These are phyloP conservation scores for Noccaea caerulescens DNA, from an alignment of 345 rosid genomes.

Conservation along the genomic window DNA sequence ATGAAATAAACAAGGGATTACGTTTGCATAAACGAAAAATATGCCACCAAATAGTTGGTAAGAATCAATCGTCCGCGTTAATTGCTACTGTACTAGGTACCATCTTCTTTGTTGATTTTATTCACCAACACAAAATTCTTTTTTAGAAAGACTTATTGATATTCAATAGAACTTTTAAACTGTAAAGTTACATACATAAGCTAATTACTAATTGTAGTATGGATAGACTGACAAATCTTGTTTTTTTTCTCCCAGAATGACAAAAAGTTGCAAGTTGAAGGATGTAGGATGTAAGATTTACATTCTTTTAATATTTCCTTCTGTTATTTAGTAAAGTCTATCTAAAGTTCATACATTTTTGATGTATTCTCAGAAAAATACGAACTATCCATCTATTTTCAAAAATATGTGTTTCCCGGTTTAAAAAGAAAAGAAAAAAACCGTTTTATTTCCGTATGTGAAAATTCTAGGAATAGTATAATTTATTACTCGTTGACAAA, in stretches of 20 bases:
- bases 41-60: not conserved
- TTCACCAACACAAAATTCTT: not conserved
- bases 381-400: not conserved
- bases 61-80: not conserved
- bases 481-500: conserved; percentile 10
- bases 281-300: not conserved
- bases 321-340: not conserved
- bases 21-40: conserved; percentile 6
- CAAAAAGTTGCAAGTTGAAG: conserved; percentile 5
- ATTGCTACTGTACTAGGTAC: not conserved
- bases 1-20: not conserved
- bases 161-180: too few species aligned
- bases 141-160: too few species aligned
- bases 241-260: not conserved
- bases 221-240: not conserved
- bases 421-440: not conserved
- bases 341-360: not conserved
- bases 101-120: not conserved
- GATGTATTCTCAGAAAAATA: not conserved
- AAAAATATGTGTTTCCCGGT: not conserved
- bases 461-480: not conserved
- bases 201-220: not conserved
- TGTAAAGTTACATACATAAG: too few species aligned
- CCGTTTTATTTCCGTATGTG: not conserved
- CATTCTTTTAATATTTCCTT: not conserved